These are phyloP conservation scores for Alnus glutinosa DNA, from an alignment of 306 rosid species.

Conservation along the genomic window DNA sequence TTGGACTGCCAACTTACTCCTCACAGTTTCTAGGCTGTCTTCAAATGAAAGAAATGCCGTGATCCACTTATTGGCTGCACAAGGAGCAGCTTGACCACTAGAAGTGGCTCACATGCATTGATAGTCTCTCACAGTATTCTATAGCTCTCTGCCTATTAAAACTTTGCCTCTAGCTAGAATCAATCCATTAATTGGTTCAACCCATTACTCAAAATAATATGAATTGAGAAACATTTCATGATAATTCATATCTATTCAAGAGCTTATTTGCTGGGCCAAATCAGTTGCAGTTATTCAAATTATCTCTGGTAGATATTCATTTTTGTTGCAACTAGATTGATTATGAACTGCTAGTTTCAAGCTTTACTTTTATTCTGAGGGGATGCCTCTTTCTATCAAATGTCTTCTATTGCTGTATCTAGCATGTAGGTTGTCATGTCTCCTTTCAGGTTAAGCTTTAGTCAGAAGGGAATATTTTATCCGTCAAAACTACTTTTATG, in stretches of 20 bases:
- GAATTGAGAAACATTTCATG: neutral
- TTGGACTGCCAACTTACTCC: neutral
- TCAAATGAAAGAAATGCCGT: neutral
- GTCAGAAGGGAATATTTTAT: neutral
- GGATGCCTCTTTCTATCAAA: neutral
- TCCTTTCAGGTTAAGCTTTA: constrained; percentile 15
- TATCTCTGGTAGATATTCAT: neutral
- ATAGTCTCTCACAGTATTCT: neutral
- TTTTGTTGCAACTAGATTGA: neutral
- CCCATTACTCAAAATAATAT: neutral
- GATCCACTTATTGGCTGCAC: neutral
- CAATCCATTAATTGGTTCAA: neutral
- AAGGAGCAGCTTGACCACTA: neutral
- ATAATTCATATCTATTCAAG: neutral
- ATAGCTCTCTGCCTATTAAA: neutral
- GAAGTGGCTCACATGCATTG: neutral
- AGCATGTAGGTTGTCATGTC: neutral
- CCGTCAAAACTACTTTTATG: neutral
- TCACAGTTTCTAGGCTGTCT: neutral
- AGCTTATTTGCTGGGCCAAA: neutral
- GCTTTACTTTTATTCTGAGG: neutral
- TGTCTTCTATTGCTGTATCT: constrained; percentile 3
- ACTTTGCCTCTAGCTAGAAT: neutral
- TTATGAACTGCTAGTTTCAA: neutral
- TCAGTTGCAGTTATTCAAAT: neutral